Percentiles rank a stretch among this genome's conserved stretches.
These are phyloP conservation scores for Jatropha multifida DNA, from an alignment of 441 rosid species.

Conservation along the genomic window DNA sequence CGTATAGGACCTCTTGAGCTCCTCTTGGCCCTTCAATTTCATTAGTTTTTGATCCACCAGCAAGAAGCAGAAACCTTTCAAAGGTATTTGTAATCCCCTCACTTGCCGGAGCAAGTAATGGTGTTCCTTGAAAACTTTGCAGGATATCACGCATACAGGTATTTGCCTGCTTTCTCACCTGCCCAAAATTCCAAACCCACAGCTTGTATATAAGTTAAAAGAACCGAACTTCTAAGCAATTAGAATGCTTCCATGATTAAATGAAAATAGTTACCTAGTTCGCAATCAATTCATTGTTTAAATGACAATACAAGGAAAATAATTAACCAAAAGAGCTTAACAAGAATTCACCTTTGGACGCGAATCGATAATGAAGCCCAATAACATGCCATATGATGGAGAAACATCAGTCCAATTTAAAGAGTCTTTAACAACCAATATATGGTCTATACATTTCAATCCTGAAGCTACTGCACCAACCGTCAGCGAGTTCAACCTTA, in stretches of 20 bases:
- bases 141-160: constrained; percentile 56
- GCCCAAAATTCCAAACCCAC: constrained; percentile 9
- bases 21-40: constrained; percentile 58
- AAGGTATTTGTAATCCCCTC: constrained; percentile 59
- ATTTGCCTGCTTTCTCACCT: constrained; percentile 82
- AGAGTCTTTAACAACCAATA: constrained; percentile 46
- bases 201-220: background rate
- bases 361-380: constrained; percentile 53
- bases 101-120: constrained; percentile 53
- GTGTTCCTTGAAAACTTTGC: constrained; percentile 56
- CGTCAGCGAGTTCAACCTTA: constrained; percentile 44
- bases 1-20: constrained; percentile 69
- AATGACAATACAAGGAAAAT: background rate
- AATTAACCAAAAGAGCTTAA: background rate
- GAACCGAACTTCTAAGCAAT: background rate
- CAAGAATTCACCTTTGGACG: constrained; percentile 48
- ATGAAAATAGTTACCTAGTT: background rate
- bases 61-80: constrained; percentile 68
- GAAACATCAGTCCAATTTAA: constrained; percentile 48
- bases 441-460: constrained; percentile 60
- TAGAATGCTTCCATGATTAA: background rate
- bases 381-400: constrained; percentile 42
- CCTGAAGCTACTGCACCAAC: constrained; percentile 49
- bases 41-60: constrained; percentile 55
- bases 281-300: background rate